Evolutionary conservation across 202 grass and related monocot genomes (phyloP).

Genomic region (Saccharum hybrid): DNA sequence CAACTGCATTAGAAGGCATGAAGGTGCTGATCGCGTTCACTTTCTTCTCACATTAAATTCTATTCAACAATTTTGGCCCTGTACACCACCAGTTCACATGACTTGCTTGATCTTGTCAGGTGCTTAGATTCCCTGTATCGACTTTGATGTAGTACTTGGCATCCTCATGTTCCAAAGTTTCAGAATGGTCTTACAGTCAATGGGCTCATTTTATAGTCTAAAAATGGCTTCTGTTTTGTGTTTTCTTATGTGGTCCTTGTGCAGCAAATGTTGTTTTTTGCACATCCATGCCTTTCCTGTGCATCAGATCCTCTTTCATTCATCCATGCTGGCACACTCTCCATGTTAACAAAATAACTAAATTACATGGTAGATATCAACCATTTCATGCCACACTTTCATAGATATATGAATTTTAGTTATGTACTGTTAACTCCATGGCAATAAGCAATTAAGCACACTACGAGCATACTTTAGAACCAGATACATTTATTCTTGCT

Average conservation of each 20-base stretch:
- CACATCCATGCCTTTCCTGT: background rate
- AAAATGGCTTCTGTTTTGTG: background rate
- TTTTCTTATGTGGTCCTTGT: background rate
- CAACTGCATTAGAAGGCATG: background rate
- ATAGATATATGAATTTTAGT: background rate
- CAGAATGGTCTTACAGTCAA: background rate
- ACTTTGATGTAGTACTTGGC: constrained; percentile 6
- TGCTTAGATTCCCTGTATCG: constrained; percentile 1
- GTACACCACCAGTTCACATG: background rate
- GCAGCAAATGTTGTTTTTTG: background rate
- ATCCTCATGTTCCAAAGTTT: background rate
- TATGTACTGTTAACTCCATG: background rate
- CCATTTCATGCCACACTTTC: background rate
- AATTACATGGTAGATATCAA: background rate
- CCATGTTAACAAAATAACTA: background rate
- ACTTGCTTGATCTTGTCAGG: constrained; percentile 9
- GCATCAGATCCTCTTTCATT: background rate
- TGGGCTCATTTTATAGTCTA: background rate
- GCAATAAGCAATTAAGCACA: background rate
- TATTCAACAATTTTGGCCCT: background rate
- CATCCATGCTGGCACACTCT: background rate
- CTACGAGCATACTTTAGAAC: background rate
- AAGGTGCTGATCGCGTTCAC: background rate
- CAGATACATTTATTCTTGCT: background rate
- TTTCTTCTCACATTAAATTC: background rate